A percentile compares a stretch with the other conserved stretches of the same genome.
These are phyloP conservation scores for Verticillium alfalfae DNA, from an alignment of 2,329 filamentous ascomycete genomes.

Conservation along the genomic window DNA sequence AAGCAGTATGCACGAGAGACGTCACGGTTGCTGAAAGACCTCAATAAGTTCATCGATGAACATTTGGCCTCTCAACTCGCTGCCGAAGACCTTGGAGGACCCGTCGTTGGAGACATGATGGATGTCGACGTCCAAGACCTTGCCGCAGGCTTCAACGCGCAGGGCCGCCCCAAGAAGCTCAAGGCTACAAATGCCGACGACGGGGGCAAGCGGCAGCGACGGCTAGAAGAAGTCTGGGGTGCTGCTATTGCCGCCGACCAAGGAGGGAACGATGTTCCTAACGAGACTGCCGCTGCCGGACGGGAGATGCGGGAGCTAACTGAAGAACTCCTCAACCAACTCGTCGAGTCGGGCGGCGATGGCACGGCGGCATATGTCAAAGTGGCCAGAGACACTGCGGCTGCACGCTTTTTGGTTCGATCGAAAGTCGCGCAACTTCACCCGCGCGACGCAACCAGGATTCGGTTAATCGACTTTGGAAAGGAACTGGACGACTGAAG, in stretches of 20 bases:
- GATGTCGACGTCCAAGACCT: conserved; percentile 57
- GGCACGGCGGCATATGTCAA: conserved; percentile 52
- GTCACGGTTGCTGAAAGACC: conserved; percentile 52
- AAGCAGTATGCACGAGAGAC: conserved; percentile 56
- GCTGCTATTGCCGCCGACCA: conserved; percentile 16
- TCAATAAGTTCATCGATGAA: conserved; percentile 67
- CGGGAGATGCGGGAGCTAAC: conserved; percentile 55
- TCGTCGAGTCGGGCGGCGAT: conserved; percentile 49
- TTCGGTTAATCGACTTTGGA: conserved; percentile 60
- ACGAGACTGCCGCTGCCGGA: conserved; percentile 45
- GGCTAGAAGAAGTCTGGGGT: conserved; percentile 62
- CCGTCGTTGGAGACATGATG: conserved; percentile 70
- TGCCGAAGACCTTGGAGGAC: conserved; percentile 77
- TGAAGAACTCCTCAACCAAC: conserved; percentile 54
- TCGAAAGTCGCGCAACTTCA: conserved; percentile 64
- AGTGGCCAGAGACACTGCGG: conserved; percentile 55
- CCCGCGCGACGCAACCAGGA: conserved; percentile 53
- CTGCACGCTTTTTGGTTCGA: conserved; percentile 57
- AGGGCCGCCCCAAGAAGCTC: conserved; percentile 49
- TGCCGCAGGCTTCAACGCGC: conserved; percentile 53
- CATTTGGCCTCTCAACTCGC: conserved; percentile 71
- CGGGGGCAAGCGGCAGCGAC: conserved; percentile 42
- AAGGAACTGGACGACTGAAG: conserved; percentile 51
- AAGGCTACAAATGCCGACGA: conserved; percentile 31
- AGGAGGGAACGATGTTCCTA: conserved; percentile 13